Percentiles rank a stretch among this genome's conserved stretches.
These are phyloP conservation scores for Botrytis tulipae DNA, from an alignment of 2,329 filamentous ascomycete species.

Conservation along the genomic window DNA sequence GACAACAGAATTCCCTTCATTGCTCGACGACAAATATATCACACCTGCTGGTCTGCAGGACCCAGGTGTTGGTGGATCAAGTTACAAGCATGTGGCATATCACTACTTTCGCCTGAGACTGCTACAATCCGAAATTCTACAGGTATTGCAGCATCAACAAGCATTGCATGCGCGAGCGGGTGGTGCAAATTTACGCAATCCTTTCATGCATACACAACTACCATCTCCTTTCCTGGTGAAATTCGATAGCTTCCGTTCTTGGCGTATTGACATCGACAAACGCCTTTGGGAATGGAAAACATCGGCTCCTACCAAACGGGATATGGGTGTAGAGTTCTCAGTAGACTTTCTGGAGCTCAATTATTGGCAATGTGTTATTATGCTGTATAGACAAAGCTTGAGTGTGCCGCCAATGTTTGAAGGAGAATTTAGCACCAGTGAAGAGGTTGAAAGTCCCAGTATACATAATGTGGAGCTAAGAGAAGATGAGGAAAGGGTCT, in stretches of 20 bases:
- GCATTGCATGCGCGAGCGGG: conserved; percentile 71
- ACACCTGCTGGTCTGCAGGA: conserved; percentile 72
- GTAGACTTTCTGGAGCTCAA: conserved; percentile 90
- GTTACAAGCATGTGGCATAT: conserved; percentile 86
- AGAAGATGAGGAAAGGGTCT: conserved; percentile 87
- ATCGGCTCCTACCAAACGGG: conserved; percentile 69
- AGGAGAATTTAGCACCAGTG: conserved; percentile 67
- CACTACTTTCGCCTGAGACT: conserved; percentile 89
- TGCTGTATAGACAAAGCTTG: conserved; percentile 89
- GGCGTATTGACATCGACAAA: conserved; percentile 83
- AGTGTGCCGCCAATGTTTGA: conserved; percentile 83
- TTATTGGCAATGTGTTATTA: conserved; percentile 96
- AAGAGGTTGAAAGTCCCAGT: conserved; percentile 62
- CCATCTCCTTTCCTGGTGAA: conserved; percentile 81
- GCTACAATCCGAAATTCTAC: conserved; percentile 90
- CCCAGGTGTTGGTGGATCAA: conserved; percentile 62
- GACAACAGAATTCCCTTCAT: conserved; percentile 89
- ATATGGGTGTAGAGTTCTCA: conserved; percentile 86
- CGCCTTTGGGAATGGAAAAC: conserved; percentile 85
- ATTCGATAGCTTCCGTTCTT: conserved; percentile 82
- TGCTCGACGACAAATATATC: conserved; percentile 85
- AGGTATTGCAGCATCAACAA: conserved; percentile 90
- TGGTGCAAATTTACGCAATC: conserved; percentile 62
- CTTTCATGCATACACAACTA: conserved; percentile 74
- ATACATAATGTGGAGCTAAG: conserved; percentile 63